phyloP scores from a whole-genome alignment of 495 filamentous ascomycete species.

The Penicillium canescens region DNA sequence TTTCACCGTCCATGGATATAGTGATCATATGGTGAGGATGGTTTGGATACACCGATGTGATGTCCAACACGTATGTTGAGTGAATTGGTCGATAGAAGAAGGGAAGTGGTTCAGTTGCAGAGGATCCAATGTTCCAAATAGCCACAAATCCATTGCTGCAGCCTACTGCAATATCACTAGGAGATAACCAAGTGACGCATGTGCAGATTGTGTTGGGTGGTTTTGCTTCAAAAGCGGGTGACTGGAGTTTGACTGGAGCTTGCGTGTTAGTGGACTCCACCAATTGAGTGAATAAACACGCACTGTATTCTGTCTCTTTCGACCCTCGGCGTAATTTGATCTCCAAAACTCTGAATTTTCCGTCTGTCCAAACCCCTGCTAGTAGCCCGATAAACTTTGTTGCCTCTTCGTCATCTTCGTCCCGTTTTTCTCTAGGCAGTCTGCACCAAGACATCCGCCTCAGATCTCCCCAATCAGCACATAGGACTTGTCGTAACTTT shows the following conservation, averaged over 20 bases:
- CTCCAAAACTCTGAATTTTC: conserved; percentile 59
- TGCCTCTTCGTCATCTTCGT: conserved; percentile 34
- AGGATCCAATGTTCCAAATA: conserved; percentile 53
- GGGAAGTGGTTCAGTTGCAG: conserved; percentile 35
- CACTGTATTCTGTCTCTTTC: conserved; percentile 40
- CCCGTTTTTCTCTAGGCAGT: conserved; percentile 38
- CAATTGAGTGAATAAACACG: conserved; percentile 9
- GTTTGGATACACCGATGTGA: conserved; percentile 60
- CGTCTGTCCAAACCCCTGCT: conserved; percentile 63
- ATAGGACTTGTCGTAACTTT: conserved; percentile 51
- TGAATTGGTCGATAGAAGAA: conserved; percentile 59
- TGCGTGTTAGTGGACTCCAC: neutral
- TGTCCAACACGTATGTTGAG: conserved; percentile 58
- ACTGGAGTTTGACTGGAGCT: conserved; percentile 43
- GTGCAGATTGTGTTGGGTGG: conserved; percentile 55
- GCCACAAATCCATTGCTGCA: conserved; percentile 63
- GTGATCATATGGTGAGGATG: conserved; percentile 56
- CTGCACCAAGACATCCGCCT: conserved; percentile 66
- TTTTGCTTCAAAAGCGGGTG: conserved; percentile 55
- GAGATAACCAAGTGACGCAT: conserved; percentile 62
- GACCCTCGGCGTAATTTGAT: conserved; percentile 39
- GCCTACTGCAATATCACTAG: conserved; percentile 59
- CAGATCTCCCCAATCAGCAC: conserved; percentile 63
- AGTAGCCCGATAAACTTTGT: conserved; percentile 55
- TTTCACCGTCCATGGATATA: conserved; percentile 58